phyloP scores from a whole-genome alignment of 2,329 filamentous ascomycete genomes.

The Diplodia corticola region DNA sequence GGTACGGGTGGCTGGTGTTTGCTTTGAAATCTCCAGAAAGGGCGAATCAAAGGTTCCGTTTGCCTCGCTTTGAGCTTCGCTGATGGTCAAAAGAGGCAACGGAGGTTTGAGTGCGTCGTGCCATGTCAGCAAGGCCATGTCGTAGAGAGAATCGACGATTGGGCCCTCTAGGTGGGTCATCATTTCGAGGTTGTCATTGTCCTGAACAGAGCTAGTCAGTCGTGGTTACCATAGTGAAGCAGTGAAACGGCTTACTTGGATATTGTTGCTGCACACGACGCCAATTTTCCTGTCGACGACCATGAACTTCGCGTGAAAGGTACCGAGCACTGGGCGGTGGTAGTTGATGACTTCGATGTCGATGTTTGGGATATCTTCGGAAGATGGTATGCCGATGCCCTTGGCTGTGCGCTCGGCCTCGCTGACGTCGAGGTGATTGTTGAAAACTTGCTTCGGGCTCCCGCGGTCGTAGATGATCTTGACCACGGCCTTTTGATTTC shows the following conservation, averaged over 20 bases:
- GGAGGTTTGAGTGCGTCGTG: slow-evolving; percentile 61
- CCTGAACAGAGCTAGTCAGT: slow-evolving; percentile 29
- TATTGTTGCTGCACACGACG: slow-evolving; percentile 75
- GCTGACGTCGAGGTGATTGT: slow-evolving; percentile 64
- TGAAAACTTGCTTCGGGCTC: slow-evolving; percentile 61
- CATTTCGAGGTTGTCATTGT: slow-evolving; percentile 82
- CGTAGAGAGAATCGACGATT: slow-evolving; percentile 74
- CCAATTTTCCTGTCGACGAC: slow-evolving; percentile 72
- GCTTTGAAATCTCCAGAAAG: slow-evolving; percentile 33
- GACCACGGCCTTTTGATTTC: slow-evolving; percentile 61
- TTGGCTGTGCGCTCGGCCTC: slow-evolving; percentile 58
- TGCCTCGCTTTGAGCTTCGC: slow-evolving; percentile 42
- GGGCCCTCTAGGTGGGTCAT: slow-evolving; percentile 73
- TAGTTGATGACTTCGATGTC: slow-evolving; percentile 73
- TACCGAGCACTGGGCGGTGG: slow-evolving; percentile 69
- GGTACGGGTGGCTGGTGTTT: neutral
- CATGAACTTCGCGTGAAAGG: slow-evolving; percentile 77
- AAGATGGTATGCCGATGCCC: slow-evolving; percentile 59
- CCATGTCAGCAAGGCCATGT: slow-evolving; percentile 73
- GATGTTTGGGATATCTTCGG: slow-evolving; percentile 68
- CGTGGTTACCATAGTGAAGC: neutral
- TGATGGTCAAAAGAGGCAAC: slow-evolving; percentile 56
- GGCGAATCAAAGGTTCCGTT: slow-evolving; percentile 32
- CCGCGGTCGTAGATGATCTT: slow-evolving; percentile 78
- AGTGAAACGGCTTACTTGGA: slow-evolving; percentile 45